Percentiles rank a stretch among this genome's conserved stretches.
phyloP scores from a whole-genome alignment of 1,139 yeast genomes.

The Diutina ranongensis region DNA sequence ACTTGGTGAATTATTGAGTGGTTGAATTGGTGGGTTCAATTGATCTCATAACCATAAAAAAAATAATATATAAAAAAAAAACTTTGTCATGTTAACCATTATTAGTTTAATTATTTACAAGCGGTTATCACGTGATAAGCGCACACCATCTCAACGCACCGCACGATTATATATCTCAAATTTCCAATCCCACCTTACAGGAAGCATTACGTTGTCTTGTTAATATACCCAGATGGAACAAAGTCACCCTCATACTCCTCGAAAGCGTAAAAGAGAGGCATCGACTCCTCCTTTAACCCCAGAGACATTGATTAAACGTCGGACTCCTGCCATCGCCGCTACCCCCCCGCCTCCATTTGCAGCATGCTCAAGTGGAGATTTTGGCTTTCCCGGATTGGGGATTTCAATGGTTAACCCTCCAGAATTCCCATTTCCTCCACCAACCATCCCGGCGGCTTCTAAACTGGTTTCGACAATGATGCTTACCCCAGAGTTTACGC shows the following conservation, averaged over 20 bases:
- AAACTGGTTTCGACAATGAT: not conserved
- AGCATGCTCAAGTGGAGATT: not conserved
- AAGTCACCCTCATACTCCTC: not conserved
- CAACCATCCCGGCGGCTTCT: not conserved
- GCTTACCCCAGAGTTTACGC: constrained; percentile 1
- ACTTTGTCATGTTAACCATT: too few relatives aligned
- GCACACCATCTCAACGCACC: too few relatives aligned
- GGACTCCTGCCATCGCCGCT: not conserved
- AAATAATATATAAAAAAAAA: too few relatives aligned
- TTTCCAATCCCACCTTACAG: too few relatives aligned
- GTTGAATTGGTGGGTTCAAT: too few relatives aligned
- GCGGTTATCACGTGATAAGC: too few relatives aligned
- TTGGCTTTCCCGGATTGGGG: not conserved
- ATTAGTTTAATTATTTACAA: too few relatives aligned
- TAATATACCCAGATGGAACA: not conserved
- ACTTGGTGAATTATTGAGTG: too few relatives aligned
- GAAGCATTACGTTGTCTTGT: not conserved
- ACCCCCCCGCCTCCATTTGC: not conserved
- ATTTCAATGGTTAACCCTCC: not conserved
- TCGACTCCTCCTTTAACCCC: not conserved
- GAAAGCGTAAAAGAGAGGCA: not conserved
- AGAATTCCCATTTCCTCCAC: not conserved
- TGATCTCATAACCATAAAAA: too few relatives aligned
- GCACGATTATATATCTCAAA: too few relatives aligned
- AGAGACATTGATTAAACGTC: not conserved